A percentile compares a stretch with the other conserved stretches of the same genome.
These are phyloP conservation scores for Curvularia lunata DNA, from an alignment of 2,329 filamentous ascomycete species.

Conservation along the genomic window DNA sequence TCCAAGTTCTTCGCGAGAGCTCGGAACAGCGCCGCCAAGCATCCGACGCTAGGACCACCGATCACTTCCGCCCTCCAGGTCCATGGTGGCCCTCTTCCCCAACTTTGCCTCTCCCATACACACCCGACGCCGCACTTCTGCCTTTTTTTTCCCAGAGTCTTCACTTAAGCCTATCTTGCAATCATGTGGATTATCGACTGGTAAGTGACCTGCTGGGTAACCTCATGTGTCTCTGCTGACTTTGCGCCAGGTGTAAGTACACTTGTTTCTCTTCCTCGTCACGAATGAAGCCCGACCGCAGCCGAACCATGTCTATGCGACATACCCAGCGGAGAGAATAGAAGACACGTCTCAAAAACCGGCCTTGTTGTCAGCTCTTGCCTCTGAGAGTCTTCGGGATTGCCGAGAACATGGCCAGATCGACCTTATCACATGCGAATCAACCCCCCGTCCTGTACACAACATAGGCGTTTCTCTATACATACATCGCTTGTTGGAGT, in stretches of 20 bases:
- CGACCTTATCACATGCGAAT: constrained; percentile 5
- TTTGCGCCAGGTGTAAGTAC: constrained; percentile 41
- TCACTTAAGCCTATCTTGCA: constrained; percentile 10
- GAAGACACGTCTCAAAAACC: background rate
- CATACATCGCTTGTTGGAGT: background rate
- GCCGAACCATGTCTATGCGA: background rate
- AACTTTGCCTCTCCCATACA: constrained; percentile 14
- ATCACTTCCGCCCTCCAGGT: constrained; percentile 6
- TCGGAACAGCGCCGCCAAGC: constrained; percentile 24
- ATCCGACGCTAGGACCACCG: constrained; percentile 6
- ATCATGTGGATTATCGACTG: constrained; percentile 92
- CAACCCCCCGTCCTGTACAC: background rate
- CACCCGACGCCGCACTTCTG: background rate
- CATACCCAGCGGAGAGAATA: background rate
- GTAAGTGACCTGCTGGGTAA: constrained; percentile 52
- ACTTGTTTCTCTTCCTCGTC: constrained; percentile 5
- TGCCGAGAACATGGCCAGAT: background rate
- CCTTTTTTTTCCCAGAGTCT: background rate
- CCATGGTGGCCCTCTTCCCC: constrained; percentile 12
- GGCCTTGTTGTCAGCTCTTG: background rate
- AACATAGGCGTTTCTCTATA: background rate
- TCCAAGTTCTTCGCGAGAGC: constrained; percentile 35
- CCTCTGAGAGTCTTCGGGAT: background rate
- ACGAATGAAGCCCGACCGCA: constrained; percentile 3
- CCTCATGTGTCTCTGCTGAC: constrained; percentile 16